Percentiles rank a stretch among this genome's conserved stretches.
Conservation (phyloP, 2,329 filamentous ascomycete species). For the Stenocarpella maydis region DNA sequence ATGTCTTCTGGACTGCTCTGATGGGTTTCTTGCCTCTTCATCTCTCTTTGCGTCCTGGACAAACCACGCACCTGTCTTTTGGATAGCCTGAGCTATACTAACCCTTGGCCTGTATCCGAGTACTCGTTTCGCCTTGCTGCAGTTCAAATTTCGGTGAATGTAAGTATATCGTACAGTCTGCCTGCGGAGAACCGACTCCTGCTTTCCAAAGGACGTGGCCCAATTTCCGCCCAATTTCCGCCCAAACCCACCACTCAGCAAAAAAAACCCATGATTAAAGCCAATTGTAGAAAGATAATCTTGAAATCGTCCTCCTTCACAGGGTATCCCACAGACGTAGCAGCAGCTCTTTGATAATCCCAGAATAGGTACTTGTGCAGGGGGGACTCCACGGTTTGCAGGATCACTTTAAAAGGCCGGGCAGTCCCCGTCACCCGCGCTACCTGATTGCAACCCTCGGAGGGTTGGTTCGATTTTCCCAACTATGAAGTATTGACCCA, state of each 20-base stretch:
- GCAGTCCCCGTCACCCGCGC: no score
- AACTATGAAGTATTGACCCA: no score
- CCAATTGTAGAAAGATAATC: not conserved
- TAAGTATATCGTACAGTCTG: not conserved
- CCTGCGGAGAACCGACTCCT: not conserved
- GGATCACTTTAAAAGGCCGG: no score
- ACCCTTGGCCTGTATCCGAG: slow-evolving; percentile 37
- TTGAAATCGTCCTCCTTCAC: not conserved
- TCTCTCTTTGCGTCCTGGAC: slow-evolving; percentile 23
- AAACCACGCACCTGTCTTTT: slow-evolving; percentile 38
- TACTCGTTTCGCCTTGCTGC: slow-evolving; percentile 37
- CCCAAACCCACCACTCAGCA: slow-evolving; percentile 8
- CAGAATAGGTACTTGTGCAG: no score
- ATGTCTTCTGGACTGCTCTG: no score
- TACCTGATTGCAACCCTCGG: no score
- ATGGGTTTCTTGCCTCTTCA: not conserved
- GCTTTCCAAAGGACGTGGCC: not conserved
- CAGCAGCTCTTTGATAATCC: not conserved
- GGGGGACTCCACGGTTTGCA: no score
- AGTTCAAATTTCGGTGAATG: slow-evolving; percentile 34
- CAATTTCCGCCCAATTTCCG: no score
- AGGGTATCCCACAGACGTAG: slow-evolving; percentile 1
- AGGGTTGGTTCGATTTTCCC: no score
- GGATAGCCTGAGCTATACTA: slow-evolving; percentile 34
- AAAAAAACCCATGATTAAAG: not conserved